Base-by-base conservation (phyloP, 106 monocot species). In the Dioscorea alata region DNA sequence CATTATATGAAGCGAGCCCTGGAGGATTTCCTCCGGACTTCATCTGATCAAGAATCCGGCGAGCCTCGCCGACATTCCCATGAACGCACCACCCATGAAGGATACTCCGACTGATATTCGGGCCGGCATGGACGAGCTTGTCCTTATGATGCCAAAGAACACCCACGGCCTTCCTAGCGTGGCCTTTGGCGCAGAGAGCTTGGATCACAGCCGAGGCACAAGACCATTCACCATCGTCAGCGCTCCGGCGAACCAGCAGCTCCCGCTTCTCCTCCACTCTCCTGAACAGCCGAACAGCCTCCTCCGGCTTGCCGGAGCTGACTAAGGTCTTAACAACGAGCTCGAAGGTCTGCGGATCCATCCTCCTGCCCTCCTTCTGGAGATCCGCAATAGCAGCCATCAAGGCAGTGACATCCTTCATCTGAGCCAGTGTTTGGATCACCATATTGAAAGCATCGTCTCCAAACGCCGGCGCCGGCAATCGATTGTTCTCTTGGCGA, bases 51-150 rank as follows among this genome's bases (percentile, higher is more conserved):
- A 88, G 61, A 23, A 76, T 64, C 71, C 76, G 53, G 17, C 85
- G 77, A n/a, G 85, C 85, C 48, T 92, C 92, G 65, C 66, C 73
- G 3, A 64, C 83, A 51, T 92, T 88, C 65, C 85, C 77, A 50
- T 71, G 42, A 8, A 79, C 71, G 71, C 80, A 85, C 92, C 92
- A 92, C 4, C 92, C 92, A 31, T 88, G 85, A 13, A 88, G 83
- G 50, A 92, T 70, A 68, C 76, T 76, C 50, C 69, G 66, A 20
- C 63, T 63, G 42, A 42, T 42, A 10, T 5, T 42, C 6, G 34
- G 20, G 49, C 22, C 49, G 34, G 9, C 65, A 18, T 13, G 34
- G 16, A 63, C 23, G 3, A 81, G 34, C 68, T 78, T 68, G 23
- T 75, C 72, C 61, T 33, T 77, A 71, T 85, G 83, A 61, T 76